Base-by-base conservation (phyloP, 345 rosid genomes). In the Hibiscus trionum region DNA sequence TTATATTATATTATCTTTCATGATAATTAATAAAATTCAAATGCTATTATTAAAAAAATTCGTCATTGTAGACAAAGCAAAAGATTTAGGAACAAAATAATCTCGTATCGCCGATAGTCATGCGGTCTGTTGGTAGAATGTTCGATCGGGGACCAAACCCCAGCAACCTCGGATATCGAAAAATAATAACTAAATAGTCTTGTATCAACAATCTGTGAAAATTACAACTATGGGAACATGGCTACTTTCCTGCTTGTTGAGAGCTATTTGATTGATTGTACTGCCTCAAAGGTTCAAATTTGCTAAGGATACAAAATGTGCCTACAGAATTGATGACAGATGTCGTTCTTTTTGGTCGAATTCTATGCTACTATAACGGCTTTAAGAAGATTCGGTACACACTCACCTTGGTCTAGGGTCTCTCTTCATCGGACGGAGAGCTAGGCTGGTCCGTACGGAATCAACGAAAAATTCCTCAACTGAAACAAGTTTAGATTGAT, bases 401-500 rank as follows among this genome's bases (percentile, higher is more conserved):
- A 63, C 75, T 75, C 81, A 79, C 81, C 86, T 77, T 50, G n/a
- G 49, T 37, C 82, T 39, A 39, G 61, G 90, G 61, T 78, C 74
- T 90, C 77, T 95, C 97, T 84, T 95, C 97, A 19, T 95, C 99
- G 11, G 97, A 87, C 61, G 81, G 96, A 64, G 90, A 84, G 79
- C 86, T 82, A 19, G 91, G 79, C 49, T 85, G 97, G 59, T 89
- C 96, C 4, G 97, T 61, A 89, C 82, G 4, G 96, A 86, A 84
- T 95, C 97, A 60, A 83, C 96, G 59, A 95, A 90, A 82, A 86
- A 95, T 66, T 92, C 97, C 77, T 90, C 97, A 77, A 86, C 88
- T 86, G 87, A 46, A 79, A 75, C 70, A 81, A 69, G 39, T 35
- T 70, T 33, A 58, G 72, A 62, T 4, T 57, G 1, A 77, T 74